phyloP scores from a whole-genome alignment of 805 yeast genomes.

The Yarrowia divulgata region DNA sequence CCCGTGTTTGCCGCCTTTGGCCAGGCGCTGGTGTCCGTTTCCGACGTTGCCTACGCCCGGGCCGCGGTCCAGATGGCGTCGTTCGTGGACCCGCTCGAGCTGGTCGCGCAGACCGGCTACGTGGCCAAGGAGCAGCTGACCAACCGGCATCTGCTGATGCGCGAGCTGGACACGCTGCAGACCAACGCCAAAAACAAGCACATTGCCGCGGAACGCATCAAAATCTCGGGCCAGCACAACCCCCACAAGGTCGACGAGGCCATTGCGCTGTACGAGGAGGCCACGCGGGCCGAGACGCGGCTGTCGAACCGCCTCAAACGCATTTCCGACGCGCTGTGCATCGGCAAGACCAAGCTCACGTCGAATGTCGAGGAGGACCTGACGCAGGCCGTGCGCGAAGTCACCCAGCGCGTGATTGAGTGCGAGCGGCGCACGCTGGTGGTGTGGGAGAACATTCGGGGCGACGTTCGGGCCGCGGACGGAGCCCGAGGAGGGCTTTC shows the following conservation, averaged over 20 bases:
- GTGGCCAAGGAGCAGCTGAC: conserved; percentile 92
- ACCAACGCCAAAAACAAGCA: conserved; percentile 73
- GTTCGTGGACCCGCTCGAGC: conserved; percentile 74
- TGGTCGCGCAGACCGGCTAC: conserved; percentile 76
- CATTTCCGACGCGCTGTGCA: conserved; percentile 83
- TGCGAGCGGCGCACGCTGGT: conserved; percentile 82
- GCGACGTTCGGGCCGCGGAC: conserved; percentile 77
- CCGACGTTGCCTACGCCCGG: conserved; percentile 73
- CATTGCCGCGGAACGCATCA: conserved; percentile 68
- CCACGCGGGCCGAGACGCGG: conserved; percentile 76
- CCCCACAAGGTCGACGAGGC: conserved; percentile 94
- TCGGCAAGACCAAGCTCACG: conserved; percentile 70
- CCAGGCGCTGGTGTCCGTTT: conserved; percentile 14
- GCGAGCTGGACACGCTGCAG: conserved; percentile 84
- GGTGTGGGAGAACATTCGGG: conserved; percentile 72
- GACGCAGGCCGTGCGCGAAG: conserved; percentile 61
- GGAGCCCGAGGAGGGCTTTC: conserved; percentile 75
- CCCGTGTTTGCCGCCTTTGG: conserved; percentile 73
- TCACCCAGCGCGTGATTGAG: conserved; percentile 75
- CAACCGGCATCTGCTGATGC: conserved; percentile 88
- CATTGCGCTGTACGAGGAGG: conserved; percentile 75
- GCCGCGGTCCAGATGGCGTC: conserved; percentile 76
- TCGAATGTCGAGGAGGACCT: conserved; percentile 65
- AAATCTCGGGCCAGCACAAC: conserved; percentile 76
- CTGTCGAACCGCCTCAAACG: conserved; percentile 79